Evolutionary conservation across 768 basidiomycete genomes (phyloP).

Genomic region (Mycena alexandri): DNA sequence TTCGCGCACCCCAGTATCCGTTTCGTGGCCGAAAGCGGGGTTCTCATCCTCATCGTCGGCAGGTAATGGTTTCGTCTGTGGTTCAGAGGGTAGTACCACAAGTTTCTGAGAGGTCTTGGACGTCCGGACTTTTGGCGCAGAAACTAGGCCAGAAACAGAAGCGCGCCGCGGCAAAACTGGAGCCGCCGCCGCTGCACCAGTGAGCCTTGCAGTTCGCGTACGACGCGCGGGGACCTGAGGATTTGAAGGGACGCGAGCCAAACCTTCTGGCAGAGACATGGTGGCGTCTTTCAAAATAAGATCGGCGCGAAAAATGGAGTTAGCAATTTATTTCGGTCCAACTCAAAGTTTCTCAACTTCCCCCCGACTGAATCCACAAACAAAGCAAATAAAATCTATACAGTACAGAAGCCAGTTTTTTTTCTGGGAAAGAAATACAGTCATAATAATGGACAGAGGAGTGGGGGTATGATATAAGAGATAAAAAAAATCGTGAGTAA

Average conservation of each 20-base stretch:
- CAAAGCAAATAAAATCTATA: conserved; percentile 14
- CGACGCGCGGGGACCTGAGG: conserved; percentile 47
- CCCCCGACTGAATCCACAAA: neutral
- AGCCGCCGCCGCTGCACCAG: conserved; percentile 33
- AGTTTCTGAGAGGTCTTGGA: conserved; percentile 94
- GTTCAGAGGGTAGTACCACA: conserved; percentile 89
- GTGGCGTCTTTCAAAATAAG: neutral
- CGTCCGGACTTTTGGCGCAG: conserved; percentile 72
- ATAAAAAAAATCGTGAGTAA: conserved; percentile 31
- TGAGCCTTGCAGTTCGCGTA: conserved; percentile 48
- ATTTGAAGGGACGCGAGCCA: conserved; percentile 42
- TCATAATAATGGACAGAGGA: conserved; percentile 29
- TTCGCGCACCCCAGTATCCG: conserved; percentile 76
- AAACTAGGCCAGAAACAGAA: conserved; percentile 54
- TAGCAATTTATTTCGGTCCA: too few relatives aligned
- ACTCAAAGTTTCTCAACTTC: neutral
- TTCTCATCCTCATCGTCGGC: conserved; percentile 59
- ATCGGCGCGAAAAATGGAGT: neutral
- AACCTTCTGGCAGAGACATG: conserved; percentile 33
- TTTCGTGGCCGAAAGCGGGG: conserved; percentile 72
- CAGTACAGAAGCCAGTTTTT: conserved; percentile 28
- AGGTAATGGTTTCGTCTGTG: conserved; percentile 82
- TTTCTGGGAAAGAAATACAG: conserved; percentile 28
- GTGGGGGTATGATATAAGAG: conserved; percentile 35
- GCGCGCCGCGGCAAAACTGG: conserved; percentile 48